These are phyloP conservation scores for Echinosophora koreensis DNA, from an alignment of 306 rosid genomes.

Conservation along the genomic window DNA sequence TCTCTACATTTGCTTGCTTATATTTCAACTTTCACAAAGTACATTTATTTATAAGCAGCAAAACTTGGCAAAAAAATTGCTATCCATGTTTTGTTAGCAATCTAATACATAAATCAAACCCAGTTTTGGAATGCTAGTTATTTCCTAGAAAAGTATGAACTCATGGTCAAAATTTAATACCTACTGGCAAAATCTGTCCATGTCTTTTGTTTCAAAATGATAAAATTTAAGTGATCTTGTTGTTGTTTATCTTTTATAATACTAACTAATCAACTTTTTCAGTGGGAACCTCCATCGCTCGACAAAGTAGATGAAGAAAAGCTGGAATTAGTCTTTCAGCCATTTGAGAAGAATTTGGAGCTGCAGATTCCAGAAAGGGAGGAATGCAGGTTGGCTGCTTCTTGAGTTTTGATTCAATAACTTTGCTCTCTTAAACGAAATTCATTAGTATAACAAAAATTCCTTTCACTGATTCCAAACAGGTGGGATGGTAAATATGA, in stretches of 20 bases:
- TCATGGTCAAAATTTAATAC: background rate
- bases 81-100: background rate
- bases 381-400: conserved; percentile 61
- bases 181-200: background rate
- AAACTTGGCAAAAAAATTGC: background rate
- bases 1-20: background rate
- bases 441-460: conserved; percentile 1
- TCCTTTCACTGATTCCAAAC: conserved; percentile 38
- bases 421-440: background rate
- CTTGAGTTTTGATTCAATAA: conserved; percentile 20
- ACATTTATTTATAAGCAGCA: background rate
- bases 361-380: conserved; percentile 73
- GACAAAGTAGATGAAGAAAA: conserved; percentile 65
- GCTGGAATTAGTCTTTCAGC: conserved; percentile 69
- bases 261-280: conserved; percentile 34
- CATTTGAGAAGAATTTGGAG: conserved; percentile 73
- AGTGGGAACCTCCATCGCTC: conserved; percentile 87
- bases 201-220: background rate
- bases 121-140: conserved; percentile 2
- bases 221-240: background rate
- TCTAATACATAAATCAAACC: background rate
- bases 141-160: background rate
- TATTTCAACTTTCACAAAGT: background rate
- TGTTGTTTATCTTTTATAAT: background rate
- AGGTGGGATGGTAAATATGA: conserved; percentile 92